Base-by-base conservation (phyloP, 768 basidiomycete genomes). In the Leccinum longicurvipes region DNA sequence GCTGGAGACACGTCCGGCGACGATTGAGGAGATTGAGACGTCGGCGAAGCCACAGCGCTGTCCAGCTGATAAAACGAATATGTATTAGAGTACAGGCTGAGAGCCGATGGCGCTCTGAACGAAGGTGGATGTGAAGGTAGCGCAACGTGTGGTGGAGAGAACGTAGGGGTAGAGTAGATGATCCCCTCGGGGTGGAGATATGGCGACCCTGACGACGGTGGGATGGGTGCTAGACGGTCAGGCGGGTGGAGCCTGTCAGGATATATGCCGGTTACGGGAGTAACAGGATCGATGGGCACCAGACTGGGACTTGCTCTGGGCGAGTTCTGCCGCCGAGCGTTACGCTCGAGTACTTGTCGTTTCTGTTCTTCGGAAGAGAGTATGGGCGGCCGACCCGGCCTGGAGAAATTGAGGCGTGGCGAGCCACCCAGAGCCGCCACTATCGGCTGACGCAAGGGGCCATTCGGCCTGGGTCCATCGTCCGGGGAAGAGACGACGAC, bases 31-130 rank as follows among this genome's bases (percentile, higher is more conserved):
- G 58, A 56, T 34, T 48, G 54, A 48, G 66, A 63, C n/a, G 72
- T 72, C 6, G 81, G 79, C 3, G 81, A 80, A 19, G 81, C 76
- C 12, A 66, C 57, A 11, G 73, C 60, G 47, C 74, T 75, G 41
- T 84, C 81, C 41, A 83, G 71, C 48, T 79, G 80, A 56, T 89
- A 89, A 65, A 80, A 87, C 5, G 87, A 88, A 63, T 88, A 87
- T 14, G 72, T 67, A 19, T 50, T 62, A 23, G 85, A 86, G 69
- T 87, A 88, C 17, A 86, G 55, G 57, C 74, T 75, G 4, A 71
- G 64, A 10, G 77, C 69, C 1, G 78, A 78, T 25, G 60, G 68
- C 19, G 71, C 59, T 58, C 78, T 69, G 21, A 72, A 48, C 39
- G 73, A 68, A 14, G 76, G 75, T 9, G 74, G 72, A 49, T 69